These are phyloP conservation scores for Phytophthora fragariae DNA, from an alignment of 352 stramenopile species.

Conservation along the genomic window DNA sequence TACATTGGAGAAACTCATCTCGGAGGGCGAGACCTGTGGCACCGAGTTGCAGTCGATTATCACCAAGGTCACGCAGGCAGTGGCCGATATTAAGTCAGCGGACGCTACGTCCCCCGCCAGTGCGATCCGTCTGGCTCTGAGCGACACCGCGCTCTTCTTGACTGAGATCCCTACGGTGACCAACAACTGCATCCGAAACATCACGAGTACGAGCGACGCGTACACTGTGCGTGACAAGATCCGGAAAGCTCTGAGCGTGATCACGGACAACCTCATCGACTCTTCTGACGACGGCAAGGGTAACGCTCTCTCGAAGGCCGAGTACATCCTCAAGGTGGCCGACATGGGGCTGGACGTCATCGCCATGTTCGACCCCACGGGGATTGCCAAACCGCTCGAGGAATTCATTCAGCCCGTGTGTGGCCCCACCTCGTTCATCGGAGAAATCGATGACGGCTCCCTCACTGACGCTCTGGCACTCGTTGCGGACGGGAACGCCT, in stretches of 20 bases:
- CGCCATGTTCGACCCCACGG: conserved; percentile 62
- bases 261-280: conserved; percentile 58
- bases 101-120: conserved; percentile 34
- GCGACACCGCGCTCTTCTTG: conserved; percentile 53
- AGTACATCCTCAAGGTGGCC: conserved; percentile 54
- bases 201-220: conserved; percentile 26
- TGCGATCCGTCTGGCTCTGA: conserved; percentile 45
- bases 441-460: conserved; percentile 57
- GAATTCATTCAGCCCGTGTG: conserved; percentile 69
- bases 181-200: conserved; percentile 45
- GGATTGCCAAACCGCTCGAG: conserved; percentile 51
- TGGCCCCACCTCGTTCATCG: conserved; percentile 53
- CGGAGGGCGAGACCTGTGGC: conserved; percentile 49
- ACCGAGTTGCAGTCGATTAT: conserved; percentile 48
- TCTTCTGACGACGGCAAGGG: conserved; percentile 38
- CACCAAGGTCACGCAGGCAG: conserved; percentile 42
- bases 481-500: conserved; percentile 44
- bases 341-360: conserved; percentile 59
- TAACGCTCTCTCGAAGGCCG: conserved; percentile 38
- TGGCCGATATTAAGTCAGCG: conserved; percentile 51
- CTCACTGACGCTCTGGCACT: conserved; percentile 49
- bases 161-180: conserved; percentile 59
- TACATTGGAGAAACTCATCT: conserved; percentile 44
- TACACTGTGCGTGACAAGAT: conserved; percentile 55
- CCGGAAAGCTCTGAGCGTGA: conserved; percentile 50